Percentiles rank a stretch among this genome's conserved stretches.
Evolutionary conservation across 1,284 basidiomycete genomes (phyloP).

Genomic region (Chalciporus piperatoides): DNA sequence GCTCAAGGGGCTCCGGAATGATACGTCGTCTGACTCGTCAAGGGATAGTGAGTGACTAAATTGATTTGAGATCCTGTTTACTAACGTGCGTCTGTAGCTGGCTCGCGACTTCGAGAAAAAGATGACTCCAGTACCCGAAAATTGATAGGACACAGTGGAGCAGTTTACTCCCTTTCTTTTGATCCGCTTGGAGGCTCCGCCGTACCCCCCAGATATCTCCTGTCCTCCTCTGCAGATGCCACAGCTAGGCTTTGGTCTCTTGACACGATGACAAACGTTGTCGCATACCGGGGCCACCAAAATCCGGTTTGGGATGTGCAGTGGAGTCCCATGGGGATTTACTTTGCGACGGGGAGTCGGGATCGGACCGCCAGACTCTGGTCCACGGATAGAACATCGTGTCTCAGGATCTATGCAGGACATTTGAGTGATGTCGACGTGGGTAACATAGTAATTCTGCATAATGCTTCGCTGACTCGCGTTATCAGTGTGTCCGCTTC

Average conservation of each 20-base stretch:
- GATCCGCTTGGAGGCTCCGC: slow-evolving; percentile 90
- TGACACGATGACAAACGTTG: slow-evolving; percentile 91
- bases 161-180: slow-evolving; percentile 93
- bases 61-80: background rate
- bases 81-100: slow-evolving; percentile 38
- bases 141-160: slow-evolving; percentile 94
- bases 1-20: slow-evolving; percentile 72
- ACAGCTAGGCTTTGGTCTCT: slow-evolving; percentile 93
- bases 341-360: slow-evolving; percentile 94
- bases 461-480: slow-evolving; percentile 12
- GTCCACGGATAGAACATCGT: slow-evolving; percentile 89
- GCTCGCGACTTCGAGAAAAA: slow-evolving; percentile 69
- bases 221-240: slow-evolving; percentile 93
- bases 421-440: slow-evolving; percentile 98
- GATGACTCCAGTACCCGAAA: slow-evolving; percentile 83
- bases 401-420: slow-evolving; percentile 91
- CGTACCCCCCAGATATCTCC: slow-evolving; percentile 78
- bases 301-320: slow-evolving; percentile 99
- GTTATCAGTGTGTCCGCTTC: slow-evolving; percentile 84
- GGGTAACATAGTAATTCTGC: slow-evolving; percentile 35
- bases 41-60: slow-evolving; percentile 56
- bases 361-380: slow-evolving; percentile 95
- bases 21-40: slow-evolving; percentile 66
- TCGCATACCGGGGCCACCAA: slow-evolving; percentile 93
- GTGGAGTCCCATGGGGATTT: slow-evolving; percentile 98